Percentiles rank a stretch among this genome's conserved stretches.
phyloP scores from a whole-genome alignment of 1,139 yeast genomes.

The Protomyces gravidus region DNA sequence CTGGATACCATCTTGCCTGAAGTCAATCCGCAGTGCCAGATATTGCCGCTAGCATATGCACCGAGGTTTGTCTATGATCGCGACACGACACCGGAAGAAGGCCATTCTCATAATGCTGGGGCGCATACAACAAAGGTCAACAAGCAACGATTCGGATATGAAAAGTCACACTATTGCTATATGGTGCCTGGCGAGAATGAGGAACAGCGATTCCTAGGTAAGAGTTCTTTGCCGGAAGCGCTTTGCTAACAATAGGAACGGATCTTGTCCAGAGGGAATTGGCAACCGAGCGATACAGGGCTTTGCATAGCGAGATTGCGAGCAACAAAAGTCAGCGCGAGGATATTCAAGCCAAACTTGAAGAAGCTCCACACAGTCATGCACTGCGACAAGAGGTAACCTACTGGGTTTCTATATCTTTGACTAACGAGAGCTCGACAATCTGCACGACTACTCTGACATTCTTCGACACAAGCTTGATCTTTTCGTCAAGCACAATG shows the following conservation, averaged over 20 bases:
- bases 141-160: slow-evolving; percentile 63
- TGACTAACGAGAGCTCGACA: not conserved
- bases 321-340: not conserved
- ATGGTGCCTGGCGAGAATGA: slow-evolving; percentile 41
- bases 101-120: slow-evolving; percentile 31
- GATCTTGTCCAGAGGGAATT: not conserved
- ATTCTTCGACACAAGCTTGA: not conserved
- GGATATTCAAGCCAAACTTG: not conserved
- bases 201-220: slow-evolving; percentile 1
- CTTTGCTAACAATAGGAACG: not conserved
- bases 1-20: slow-evolving; percentile 48
- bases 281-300: not conserved
- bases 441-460: not conserved
- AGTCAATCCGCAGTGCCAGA: slow-evolving; percentile 36
- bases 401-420: not conserved
- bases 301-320: not conserved
- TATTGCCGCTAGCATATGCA: slow-evolving; percentile 63
- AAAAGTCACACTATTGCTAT: slow-evolving; percentile 62
- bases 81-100: slow-evolving; percentile 48
- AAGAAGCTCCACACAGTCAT: not conserved
- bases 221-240: not conserved
- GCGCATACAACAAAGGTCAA: slow-evolving; percentile 39
- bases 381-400: not conserved
- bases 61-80: slow-evolving; percentile 76
- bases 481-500: not conserved